Conservation (phyloP, 768 basidiomycete species). For the Termitomyces sp. region DNA sequence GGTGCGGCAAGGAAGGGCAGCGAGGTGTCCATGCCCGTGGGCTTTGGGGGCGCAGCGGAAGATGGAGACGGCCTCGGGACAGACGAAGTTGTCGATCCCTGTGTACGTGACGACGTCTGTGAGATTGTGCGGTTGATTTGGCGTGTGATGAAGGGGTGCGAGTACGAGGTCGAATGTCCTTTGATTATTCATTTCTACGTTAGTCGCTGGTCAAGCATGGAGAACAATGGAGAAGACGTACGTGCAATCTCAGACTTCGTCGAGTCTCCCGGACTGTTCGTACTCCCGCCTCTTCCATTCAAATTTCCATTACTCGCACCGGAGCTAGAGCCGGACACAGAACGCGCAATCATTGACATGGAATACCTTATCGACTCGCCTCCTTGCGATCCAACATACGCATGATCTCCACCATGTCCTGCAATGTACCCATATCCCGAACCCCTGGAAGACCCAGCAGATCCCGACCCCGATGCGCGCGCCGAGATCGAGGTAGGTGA, state of each 20-base stretch:
- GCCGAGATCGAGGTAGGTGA: constrained; percentile 28
- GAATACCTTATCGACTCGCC: constrained; percentile 13
- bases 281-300: constrained; percentile 6
- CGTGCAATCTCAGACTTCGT: constrained; percentile 37
- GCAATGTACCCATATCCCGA: constrained; percentile 7
- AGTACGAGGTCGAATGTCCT: constrained; percentile 40
- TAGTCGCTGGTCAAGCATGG: background rate
- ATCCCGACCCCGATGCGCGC: background rate
- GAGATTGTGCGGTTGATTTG: constrained; percentile 63
- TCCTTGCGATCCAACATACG: constrained; percentile 3
- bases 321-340: background rate
- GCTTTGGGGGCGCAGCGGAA: background rate
- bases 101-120: constrained; percentile 56
- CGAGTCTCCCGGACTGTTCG: constrained; percentile 29
- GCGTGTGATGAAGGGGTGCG: constrained; percentile 53
- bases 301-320: background rate
- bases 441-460: background rate
- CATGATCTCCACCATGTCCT: constrained; percentile 7
- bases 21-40: background rate
- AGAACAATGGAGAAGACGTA: constrained; percentile 20
- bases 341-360: background rate
- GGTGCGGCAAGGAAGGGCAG: constrained; percentile 45
- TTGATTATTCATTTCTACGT: background rate
- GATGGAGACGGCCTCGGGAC: constrained; percentile 8
- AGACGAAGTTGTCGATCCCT: constrained; percentile 37